Conservation (phyloP, 2,329 filamentous ascomycete genomes). For the Emergomyces orientalis region DNA sequence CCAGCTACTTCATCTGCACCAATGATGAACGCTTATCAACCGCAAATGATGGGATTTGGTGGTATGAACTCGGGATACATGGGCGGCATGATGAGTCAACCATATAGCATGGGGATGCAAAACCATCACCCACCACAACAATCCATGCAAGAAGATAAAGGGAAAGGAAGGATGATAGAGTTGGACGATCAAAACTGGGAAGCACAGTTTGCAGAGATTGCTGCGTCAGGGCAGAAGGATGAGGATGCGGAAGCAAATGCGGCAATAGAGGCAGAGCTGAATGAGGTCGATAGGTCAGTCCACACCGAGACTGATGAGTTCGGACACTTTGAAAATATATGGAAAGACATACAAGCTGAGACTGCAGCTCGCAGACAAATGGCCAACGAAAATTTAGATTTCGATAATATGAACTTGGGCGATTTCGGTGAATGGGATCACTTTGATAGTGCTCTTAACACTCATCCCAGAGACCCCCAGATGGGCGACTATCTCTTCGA, state of each 20-base stretch:
- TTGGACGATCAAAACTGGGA: conserved; percentile 93
- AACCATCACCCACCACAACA: conserved; percentile 27
- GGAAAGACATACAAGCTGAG: conserved; percentile 41
- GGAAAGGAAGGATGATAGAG: conserved; percentile 74
- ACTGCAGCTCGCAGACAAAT: conserved; percentile 45
- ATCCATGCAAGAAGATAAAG: conserved; percentile 59
- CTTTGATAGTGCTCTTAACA: conserved; percentile 57
- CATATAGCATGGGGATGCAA: conserved; percentile 43
- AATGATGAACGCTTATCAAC: conserved; percentile 36
- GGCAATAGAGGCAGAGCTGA: conserved; percentile 75
- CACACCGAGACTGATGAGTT: conserved; percentile 54
- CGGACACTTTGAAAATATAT: conserved; percentile 80
- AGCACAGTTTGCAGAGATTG: conserved; percentile 86
- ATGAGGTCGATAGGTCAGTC: conserved; percentile 80
- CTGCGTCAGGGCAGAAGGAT: conserved; percentile 46
- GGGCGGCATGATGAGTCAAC: conserved; percentile 44
- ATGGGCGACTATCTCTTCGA: conserved; percentile 92
- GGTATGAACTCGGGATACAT: conserved; percentile 27
- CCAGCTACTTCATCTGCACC: conserved; percentile 48
- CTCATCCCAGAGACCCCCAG: conserved; percentile 65
- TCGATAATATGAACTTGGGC: conserved; percentile 48
- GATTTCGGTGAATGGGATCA: conserved; percentile 73
- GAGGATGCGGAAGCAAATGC: conserved; percentile 57
- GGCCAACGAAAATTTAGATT: conserved; percentile 53
- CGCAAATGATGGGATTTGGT: conserved; percentile 37